These are phyloP conservation scores for Phyllachora maydis DNA, from an alignment of 2,329 filamentous ascomycete species.

Conservation along the genomic window DNA sequence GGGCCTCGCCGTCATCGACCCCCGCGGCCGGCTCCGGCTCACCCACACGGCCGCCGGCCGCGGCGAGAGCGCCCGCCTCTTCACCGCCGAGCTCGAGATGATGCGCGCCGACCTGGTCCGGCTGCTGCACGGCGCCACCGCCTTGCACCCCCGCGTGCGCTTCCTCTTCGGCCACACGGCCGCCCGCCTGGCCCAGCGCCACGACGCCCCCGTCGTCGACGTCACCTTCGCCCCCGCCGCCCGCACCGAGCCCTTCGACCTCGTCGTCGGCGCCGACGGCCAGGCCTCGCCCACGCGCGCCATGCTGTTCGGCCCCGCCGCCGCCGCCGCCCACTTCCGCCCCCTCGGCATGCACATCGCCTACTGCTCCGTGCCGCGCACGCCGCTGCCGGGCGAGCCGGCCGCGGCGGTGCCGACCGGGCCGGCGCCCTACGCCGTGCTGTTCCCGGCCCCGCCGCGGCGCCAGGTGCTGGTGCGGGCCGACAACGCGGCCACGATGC, in stretches of 20 bases:
- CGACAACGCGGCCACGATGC: conserved; percentile 13
- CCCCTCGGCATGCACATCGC: conserved; percentile 7
- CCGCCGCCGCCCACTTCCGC: conserved; percentile 4
- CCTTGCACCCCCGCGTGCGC: conserved; percentile 3
- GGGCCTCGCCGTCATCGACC: conserved; percentile 24
- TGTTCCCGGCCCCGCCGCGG: conserved; percentile 8
- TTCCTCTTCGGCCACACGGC: conserved; percentile 10
- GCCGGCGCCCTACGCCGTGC: conserved; percentile 4
- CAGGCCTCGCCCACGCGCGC: conserved; percentile 22
- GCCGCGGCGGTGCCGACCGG: conserved; percentile 3
- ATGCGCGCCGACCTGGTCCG: conserved; percentile 33
- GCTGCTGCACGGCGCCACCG: conserved; percentile 22
- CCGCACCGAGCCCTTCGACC: conserved; percentile 19
- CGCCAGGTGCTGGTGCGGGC: conserved; percentile 16
- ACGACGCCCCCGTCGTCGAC: conserved; percentile 5
- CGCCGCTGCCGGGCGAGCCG: conserved; percentile 4
- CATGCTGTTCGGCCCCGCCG: conserved; percentile 11
- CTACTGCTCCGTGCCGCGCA: conserved; percentile 12
- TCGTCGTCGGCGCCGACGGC: conserved; percentile 33
- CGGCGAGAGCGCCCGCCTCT: conserved; percentile 18
- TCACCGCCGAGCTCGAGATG: conserved; percentile 37
- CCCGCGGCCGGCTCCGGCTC: conserved; percentile 14
- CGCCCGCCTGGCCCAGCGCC: conserved; percentile 9
- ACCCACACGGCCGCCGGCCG: conserved; percentile 16
- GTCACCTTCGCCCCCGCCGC: conserved; percentile 21